Conservation (phyloP, 2,329 filamentous ascomycete genomes). For the Blastomyces percursus region DNA sequence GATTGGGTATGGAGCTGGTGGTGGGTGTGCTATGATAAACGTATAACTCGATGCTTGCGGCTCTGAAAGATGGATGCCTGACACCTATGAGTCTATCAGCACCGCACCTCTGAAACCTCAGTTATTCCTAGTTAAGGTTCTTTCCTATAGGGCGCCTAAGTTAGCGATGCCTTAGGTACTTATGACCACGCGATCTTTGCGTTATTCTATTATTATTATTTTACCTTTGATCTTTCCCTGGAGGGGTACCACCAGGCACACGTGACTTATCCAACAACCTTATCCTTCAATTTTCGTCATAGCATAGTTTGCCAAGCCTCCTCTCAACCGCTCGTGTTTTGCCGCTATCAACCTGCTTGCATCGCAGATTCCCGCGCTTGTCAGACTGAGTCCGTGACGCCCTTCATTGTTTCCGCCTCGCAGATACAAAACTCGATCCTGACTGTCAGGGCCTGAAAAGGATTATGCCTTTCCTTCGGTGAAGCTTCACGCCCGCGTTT, state of each 20-base stretch:
- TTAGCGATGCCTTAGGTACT: background rate
- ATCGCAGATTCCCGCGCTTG: no score
- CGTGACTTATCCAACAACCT: background rate
- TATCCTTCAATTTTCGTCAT: background rate
- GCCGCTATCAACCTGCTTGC: background rate
- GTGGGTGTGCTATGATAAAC: no score
- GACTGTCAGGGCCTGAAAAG: background rate
- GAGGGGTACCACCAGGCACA: background rate
- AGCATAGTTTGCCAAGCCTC: background rate
- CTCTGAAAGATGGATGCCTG: background rate
- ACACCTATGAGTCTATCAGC: background rate
- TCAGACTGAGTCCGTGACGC: no score
- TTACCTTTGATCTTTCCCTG: no score
- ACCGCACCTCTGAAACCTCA: background rate
- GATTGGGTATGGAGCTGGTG: no score
- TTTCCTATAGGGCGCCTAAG: background rate
- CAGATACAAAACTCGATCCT: background rate
- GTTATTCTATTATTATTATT: no score
- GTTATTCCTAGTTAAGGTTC: background rate
- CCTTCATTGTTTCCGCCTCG: background rate
- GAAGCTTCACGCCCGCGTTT: background rate
- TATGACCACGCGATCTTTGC: no score
- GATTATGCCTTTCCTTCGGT: background rate
- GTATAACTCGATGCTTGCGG: no score
- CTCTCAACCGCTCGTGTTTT: background rate